Percentiles rank a stretch among this genome's conserved stretches.
Evolutionary conservation across 768 basidiomycete species (phyloP).

Genomic region (Suillus brevipes): DNA sequence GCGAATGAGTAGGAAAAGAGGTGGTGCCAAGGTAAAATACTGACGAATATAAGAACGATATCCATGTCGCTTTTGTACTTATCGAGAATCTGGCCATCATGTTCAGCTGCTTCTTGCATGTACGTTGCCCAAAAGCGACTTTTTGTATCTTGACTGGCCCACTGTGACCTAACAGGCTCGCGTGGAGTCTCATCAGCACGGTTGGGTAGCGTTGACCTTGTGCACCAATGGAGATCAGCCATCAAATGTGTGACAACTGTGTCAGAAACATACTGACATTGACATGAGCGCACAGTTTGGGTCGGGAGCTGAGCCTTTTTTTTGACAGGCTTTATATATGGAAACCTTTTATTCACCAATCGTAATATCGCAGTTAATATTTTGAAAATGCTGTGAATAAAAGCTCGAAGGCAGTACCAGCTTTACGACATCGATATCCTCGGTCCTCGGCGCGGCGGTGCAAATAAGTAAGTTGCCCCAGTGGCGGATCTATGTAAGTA

Average conservation of each 20-base stretch:
- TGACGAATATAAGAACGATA: constrained; percentile 24
- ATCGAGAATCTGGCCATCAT: constrained; percentile 20
- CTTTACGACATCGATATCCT: background rate
- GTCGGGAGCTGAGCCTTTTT: background rate
- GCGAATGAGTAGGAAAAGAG: background rate
- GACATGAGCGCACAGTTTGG: background rate
- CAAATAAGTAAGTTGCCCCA: too few relatives aligned
- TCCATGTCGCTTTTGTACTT: constrained; percentile 22
- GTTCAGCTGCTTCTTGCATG: constrained; percentile 15
- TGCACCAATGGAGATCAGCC: background rate
- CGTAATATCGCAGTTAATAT: background rate
- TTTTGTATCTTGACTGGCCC: constrained; percentile 5
- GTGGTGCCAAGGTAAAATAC: background rate
- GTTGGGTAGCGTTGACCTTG: background rate
- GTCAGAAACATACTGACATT: background rate
- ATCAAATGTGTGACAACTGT: background rate
- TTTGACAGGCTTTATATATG: background rate
- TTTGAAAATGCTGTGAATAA: background rate
- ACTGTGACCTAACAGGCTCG: background rate
- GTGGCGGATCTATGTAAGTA: too few relatives aligned
- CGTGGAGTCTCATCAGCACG: background rate
- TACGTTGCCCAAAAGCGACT: constrained; percentile 18
- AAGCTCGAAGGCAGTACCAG: background rate
- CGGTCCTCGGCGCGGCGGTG: too few relatives aligned
- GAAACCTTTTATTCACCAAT: background rate